Evolutionary conservation across 768 basidiomycete species (phyloP).

Genomic region (Tricholoma matsutake): DNA sequence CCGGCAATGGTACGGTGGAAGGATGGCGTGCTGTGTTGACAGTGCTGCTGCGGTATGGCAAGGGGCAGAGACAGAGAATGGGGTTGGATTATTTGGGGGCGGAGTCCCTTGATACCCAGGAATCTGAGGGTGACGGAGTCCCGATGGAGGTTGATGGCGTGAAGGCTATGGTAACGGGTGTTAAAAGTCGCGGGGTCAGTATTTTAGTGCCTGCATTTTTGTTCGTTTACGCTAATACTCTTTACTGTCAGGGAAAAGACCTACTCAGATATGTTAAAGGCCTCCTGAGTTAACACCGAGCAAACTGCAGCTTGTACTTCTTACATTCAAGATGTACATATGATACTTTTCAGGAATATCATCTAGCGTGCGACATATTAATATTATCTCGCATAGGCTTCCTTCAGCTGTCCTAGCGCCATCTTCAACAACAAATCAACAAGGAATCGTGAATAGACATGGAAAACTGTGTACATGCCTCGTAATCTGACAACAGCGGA

Average conservation of each 20-base stretch:
- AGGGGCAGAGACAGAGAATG: conserved; percentile 51
- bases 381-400: conserved; percentile 31
- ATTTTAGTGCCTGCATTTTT: background rate
- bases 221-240: conserved; percentile 8
- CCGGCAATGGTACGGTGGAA: conserved; percentile 42
- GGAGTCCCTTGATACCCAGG: conserved; percentile 4
- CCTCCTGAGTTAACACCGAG: conserved; percentile 47
- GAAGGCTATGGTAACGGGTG: conserved; percentile 72
- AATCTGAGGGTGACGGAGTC: conserved; percentile 17
- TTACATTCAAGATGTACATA: background rate
- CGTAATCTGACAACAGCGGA: conserved; percentile 57
- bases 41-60: conserved; percentile 62
- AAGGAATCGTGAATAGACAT: background rate
- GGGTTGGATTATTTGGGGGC: conserved; percentile 24
- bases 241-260: conserved; percentile 54
- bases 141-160: conserved; percentile 47
- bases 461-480: conserved; percentile 41
- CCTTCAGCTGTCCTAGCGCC: conserved; percentile 38
- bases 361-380: background rate
- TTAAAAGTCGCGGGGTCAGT: conserved; percentile 73
- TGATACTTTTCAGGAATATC: background rate
- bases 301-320: background rate
- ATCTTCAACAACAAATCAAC: conserved; percentile 21
- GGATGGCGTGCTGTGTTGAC: conserved; percentile 82
- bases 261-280: conserved; percentile 70